phyloP scores from a whole-genome alignment of 2,329 filamentous ascomycete genomes.

The Alternaria panax region DNA sequence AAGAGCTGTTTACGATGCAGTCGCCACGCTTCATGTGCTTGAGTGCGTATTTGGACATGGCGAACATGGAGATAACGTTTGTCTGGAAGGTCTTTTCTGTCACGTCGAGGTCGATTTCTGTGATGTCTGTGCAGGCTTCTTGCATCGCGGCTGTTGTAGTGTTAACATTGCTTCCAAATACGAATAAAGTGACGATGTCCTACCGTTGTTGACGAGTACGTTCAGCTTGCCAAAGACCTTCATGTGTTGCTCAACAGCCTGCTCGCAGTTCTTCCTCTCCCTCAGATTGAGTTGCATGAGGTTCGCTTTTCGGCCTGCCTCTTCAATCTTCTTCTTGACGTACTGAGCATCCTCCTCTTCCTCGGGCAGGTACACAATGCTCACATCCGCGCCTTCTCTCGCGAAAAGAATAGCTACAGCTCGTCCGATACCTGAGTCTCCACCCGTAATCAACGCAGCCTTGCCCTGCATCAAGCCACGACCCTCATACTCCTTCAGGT shows the following conservation, averaged over 20 bases:
- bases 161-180: not conserved
- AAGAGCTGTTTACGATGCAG: conserved; percentile 81
- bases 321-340: conserved; percentile 72
- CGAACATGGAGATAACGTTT: conserved; percentile 82
- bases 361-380: conserved; percentile 75
- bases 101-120: conserved; percentile 62
- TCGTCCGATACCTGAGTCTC: conserved; percentile 78
- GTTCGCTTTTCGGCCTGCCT: conserved; percentile 64
- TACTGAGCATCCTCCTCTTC: conserved; percentile 78
- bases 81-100: conserved; percentile 69
- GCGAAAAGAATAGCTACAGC: conserved; percentile 77
- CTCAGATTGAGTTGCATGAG: conserved; percentile 62
- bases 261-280: conserved; percentile 70
- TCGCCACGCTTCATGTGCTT: conserved; percentile 74
- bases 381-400: conserved; percentile 75
- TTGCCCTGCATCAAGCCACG: conserved; percentile 38
- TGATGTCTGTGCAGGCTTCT: conserved; percentile 61
- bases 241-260: conserved; percentile 69
- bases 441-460: conserved; percentile 72
- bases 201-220: conserved; percentile 54
- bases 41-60: conserved; percentile 75
- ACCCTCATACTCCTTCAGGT: conserved; percentile 32
- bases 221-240: conserved; percentile 71
- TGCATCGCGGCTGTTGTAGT: conserved; percentile 59
- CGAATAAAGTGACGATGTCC: not conserved